Conservation (phyloP, 148 eudicot species). For the Nyssa sinensis region DNA sequence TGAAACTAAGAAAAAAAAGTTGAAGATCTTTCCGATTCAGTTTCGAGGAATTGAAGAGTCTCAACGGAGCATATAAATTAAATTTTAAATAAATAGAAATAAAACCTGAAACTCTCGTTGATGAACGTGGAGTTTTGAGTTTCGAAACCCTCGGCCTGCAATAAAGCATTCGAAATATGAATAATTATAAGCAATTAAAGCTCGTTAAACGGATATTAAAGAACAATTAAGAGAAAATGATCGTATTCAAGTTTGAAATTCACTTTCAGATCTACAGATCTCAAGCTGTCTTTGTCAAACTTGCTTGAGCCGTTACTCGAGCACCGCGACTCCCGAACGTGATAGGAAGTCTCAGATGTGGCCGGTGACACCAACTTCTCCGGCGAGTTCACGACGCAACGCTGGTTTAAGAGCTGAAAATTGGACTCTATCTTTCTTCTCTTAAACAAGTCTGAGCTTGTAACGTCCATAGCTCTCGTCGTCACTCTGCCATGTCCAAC, state of each 20-base stretch:
- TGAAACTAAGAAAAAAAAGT: background rate
- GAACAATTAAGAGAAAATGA: background rate
- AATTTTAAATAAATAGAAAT: slow-evolving; percentile 5
- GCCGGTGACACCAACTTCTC: slow-evolving; percentile 17
- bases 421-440: slow-evolving; percentile 22
- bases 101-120: slow-evolving; percentile 34
- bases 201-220: background rate
- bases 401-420: background rate
- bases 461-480: slow-evolving; percentile 13
- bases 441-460: slow-evolving; percentile 17
- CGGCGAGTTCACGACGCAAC: slow-evolving; percentile 5
- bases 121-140: slow-evolving; percentile 18
- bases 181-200: background rate
- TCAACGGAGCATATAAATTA: background rate
- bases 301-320: slow-evolving; percentile 11
- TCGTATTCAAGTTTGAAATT: background rate
- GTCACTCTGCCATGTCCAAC: background rate
- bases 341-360: slow-evolving; percentile 14
- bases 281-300: background rate
- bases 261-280: slow-evolving; percentile 40
- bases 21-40: background rate
- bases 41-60: background rate
- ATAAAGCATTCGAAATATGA: background rate
- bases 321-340: slow-evolving; percentile 8
- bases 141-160: slow-evolving; percentile 18